Evolutionary conservation across 2,329 filamentous ascomycete species (phyloP).

Genomic region (Helicocarpus griseus): DNA sequence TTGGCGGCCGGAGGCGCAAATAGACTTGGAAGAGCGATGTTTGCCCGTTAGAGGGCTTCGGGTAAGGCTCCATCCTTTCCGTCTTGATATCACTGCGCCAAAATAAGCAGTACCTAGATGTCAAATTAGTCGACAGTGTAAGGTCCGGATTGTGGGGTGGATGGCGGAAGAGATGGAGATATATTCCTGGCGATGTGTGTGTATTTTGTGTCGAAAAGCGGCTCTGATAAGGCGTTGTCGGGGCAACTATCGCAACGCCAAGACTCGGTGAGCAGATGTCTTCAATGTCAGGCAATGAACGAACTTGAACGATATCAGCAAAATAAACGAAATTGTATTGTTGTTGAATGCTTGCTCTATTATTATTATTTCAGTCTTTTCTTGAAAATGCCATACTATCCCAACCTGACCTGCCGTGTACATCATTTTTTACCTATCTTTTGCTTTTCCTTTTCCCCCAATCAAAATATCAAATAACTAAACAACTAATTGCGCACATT

Average conservation of each 20-base stretch:
- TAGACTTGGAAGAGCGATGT: constrained; percentile 77
- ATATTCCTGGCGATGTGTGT: neutral
- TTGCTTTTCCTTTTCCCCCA: neutral
- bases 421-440: too few species aligned
- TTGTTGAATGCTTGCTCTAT: too few species aligned
- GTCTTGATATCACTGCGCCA: neutral
- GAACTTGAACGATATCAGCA: neutral
- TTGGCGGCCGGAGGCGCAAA: constrained; percentile 67
- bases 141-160: neutral
- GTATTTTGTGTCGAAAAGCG: neutral
- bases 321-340: neutral
- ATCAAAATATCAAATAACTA: neutral
- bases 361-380: too few species aligned
- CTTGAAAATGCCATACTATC: too few species aligned
- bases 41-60: constrained; percentile 30
- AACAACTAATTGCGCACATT: neutral
- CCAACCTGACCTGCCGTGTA: too few species aligned
- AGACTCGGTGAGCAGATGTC: neutral
- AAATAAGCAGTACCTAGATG: neutral
- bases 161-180: neutral
- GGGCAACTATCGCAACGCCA: neutral
- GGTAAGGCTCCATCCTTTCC: constrained; percentile 28
- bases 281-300: neutral
- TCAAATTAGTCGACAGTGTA: neutral
- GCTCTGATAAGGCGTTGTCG: neutral